These are phyloP conservation scores for Rhodotorula sphaerocarpa DNA, from an alignment of 768 basidiomycete genomes.

Conservation along the genomic window DNA sequence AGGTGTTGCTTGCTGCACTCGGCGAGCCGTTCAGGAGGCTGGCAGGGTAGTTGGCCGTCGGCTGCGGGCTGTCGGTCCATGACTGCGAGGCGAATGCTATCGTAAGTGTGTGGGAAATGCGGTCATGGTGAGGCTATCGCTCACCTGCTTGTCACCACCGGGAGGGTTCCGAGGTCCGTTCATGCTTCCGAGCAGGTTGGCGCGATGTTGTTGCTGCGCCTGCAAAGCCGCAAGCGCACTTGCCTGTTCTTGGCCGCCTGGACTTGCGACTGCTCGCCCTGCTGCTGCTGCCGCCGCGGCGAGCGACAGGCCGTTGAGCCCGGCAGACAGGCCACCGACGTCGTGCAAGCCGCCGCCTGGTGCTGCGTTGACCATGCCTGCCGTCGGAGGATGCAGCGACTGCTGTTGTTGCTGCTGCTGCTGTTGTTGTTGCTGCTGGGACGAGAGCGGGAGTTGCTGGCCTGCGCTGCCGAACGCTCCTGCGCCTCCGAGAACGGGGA, in stretches of 20 bases:
- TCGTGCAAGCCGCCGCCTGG: background rate
- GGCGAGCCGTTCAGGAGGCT: constrained; percentile 14
- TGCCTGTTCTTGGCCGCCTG: constrained; percentile 26
- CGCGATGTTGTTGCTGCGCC: constrained; percentile 30
- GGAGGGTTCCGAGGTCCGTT: constrained; percentile 15
- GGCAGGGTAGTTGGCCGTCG: constrained; percentile 10
- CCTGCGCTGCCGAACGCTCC: background rate
- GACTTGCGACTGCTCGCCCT: constrained; percentile 1
- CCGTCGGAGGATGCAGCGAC: too few species aligned
- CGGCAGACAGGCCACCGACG: background rate
- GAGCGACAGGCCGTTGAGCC: constrained; percentile 23
- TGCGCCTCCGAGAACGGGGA: constrained; percentile 30
- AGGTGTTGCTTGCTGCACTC: constrained; percentile 2
- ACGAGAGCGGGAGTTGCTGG: background rate
- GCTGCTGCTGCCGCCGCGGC: background rate
- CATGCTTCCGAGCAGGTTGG: constrained; percentile 33
- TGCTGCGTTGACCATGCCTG: too few species aligned
- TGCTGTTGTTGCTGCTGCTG: background rate
- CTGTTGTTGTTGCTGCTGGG: background rate
- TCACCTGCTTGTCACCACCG: constrained; percentile 13
- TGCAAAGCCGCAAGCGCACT: constrained; percentile 32
- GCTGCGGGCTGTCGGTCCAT: constrained; percentile 17
- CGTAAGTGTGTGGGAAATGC: too few species aligned
- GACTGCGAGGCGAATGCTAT: background rate
- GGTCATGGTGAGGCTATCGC: background rate